These are phyloP conservation scores for Aegilops sharonensis DNA, from an alignment of 176 grass and related monocot genomes.

Conservation along the genomic window DNA sequence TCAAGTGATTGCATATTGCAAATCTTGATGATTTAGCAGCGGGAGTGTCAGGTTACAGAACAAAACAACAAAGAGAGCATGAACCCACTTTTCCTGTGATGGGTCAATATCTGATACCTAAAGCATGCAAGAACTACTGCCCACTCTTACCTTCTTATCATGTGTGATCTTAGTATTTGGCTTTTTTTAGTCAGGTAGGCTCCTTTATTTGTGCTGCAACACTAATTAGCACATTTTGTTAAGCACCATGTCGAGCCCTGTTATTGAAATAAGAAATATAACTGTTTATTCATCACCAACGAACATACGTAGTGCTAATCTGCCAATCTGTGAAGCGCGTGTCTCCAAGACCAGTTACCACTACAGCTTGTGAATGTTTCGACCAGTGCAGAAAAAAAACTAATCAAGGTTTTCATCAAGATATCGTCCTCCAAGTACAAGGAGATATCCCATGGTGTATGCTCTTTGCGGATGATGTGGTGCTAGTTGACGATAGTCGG, in stretches of 20 bases:
- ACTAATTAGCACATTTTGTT: neutral
- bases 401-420: neutral
- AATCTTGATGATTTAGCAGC: neutral
- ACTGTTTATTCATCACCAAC: neutral
- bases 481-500: too few relatives aligned
- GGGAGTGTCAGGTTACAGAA: neutral
- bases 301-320: neutral
- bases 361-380: neutral
- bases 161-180: neutral
- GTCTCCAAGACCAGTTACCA: neutral
- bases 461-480: too few relatives aligned
- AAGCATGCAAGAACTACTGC: neutral
- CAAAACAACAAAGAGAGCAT: neutral
- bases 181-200: neutral
- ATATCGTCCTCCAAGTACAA: neutral
- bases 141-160: neutral
- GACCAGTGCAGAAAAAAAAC: neutral
- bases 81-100: neutral
- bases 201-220: neutral
- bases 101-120: neutral
- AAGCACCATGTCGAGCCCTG: neutral
- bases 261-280: neutral
- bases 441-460: too few relatives aligned
- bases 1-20: neutral
- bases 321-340: neutral